phyloP scores from a whole-genome alignment of 139 green algal genomes.

The Chlorella sp. region DNA sequence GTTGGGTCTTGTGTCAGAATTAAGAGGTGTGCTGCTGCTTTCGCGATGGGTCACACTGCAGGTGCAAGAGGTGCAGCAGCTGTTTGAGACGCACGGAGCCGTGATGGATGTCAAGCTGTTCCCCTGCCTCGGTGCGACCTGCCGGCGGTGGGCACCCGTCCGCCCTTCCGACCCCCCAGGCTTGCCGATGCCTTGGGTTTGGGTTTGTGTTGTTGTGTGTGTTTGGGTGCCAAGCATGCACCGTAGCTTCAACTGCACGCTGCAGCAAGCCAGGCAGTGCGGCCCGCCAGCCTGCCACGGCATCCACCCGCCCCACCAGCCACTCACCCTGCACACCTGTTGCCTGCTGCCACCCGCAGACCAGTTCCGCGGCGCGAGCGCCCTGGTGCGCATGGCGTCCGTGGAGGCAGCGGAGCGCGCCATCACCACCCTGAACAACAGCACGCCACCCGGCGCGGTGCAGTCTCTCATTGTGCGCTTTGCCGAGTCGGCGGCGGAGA shows the following conservation, averaged over 20 bases:
- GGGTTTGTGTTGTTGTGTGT: too few species aligned
- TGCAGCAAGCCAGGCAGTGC: background rate
- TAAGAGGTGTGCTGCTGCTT: too few species aligned
- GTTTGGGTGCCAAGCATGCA: too few species aligned
- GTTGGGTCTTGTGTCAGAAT: too few species aligned
- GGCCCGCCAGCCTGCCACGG: background rate
- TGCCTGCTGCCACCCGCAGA: slow-evolving; percentile 21
- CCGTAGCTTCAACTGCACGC: too few species aligned
- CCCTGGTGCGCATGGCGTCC: slow-evolving; percentile 42
- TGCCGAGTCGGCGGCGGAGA: slow-evolving; percentile 51
- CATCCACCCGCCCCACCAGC: background rate
- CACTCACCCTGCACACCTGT: background rate
- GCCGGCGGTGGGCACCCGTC: background rate
- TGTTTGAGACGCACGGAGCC: slow-evolving; percentile 40
- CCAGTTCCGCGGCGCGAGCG: slow-evolving; percentile 40
- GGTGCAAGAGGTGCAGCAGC: slow-evolving; percentile 33
- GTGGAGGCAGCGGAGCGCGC: slow-evolving; percentile 29
- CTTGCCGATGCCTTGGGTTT: too few species aligned
- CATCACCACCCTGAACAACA: slow-evolving; percentile 41
- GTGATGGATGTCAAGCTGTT: slow-evolving; percentile 59
- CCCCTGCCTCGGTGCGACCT: slow-evolving; percentile 32
- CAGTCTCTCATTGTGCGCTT: slow-evolving; percentile 46
- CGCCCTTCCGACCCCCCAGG: background rate
- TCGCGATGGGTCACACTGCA: too few species aligned
- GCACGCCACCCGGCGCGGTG: slow-evolving; percentile 17